phyloP scores from a whole-genome alignment of 495 filamentous ascomycete species.

The Penicillium manginii region DNA sequence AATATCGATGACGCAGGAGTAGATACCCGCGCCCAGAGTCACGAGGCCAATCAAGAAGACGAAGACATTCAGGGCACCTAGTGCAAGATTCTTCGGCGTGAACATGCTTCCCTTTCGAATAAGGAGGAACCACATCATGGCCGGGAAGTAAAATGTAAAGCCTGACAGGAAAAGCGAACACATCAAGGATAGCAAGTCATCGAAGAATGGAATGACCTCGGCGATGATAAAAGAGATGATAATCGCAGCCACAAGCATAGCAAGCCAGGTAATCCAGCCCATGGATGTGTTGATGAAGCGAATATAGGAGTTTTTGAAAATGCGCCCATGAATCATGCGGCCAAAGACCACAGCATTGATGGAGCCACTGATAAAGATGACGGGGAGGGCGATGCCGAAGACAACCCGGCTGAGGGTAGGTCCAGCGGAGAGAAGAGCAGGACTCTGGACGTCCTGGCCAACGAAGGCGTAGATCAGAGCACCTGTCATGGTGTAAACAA shows the following conservation, averaged over 20 bases:
- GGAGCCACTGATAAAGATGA: neutral
- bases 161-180: neutral
- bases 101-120: neutral
- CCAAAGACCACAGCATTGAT: neutral
- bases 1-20: neutral
- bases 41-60: neutral
- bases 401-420: neutral
- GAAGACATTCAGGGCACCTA: neutral
- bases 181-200: neutral
- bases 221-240: conserved; percentile 1
- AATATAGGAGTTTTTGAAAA: conserved; percentile 3
- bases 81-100: neutral
- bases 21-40: neutral
- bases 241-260: neutral
- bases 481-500: neutral
- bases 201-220: conserved; percentile 1
- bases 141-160: neutral
- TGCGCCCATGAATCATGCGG: neutral
- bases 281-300: neutral
- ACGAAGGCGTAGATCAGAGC: neutral
- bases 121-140: neutral
- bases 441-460: neutral
- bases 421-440: neutral
- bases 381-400: neutral
- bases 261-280: neutral